These are phyloP conservation scores for Colletotrichum graminicola DNA, from an alignment of 2,329 filamentous ascomycete genomes.

Conservation along the genomic window DNA sequence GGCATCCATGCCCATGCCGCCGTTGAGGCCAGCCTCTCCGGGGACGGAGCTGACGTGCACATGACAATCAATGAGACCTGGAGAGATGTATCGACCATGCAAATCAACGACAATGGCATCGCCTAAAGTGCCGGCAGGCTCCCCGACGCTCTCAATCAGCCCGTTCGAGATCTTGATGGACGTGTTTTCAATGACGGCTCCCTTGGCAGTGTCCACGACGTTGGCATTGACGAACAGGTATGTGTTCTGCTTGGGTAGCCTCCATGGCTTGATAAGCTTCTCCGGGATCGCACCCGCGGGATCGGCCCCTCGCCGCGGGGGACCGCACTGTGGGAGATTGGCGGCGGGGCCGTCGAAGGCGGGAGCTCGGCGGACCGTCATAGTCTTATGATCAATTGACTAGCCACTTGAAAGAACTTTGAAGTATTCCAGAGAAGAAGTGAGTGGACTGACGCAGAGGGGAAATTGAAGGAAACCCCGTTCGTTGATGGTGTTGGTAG, in stretches of 20 bases:
- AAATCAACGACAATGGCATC: slow-evolving; percentile 44
- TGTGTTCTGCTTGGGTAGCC: slow-evolving; percentile 47
- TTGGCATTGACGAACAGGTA: slow-evolving; percentile 59
- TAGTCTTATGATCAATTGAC: neutral
- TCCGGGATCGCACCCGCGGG: slow-evolving; percentile 30
- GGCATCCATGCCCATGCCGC: slow-evolving; percentile 48
- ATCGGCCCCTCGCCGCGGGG: neutral
- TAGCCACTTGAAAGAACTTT: neutral
- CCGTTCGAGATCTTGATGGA: slow-evolving; percentile 53
- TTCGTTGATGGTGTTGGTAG: neutral
- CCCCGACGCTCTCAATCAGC: slow-evolving; percentile 48
- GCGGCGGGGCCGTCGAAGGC: neutral
- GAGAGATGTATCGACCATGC: slow-evolving; percentile 49
- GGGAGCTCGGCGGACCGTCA: slow-evolving; percentile 34
- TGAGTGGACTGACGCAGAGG: too few species aligned
- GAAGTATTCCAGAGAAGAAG: too few species aligned
- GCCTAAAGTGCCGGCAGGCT: neutral
- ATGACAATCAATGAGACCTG: slow-evolving; percentile 52
- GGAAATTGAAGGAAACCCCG: neutral
- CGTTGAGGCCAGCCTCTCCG: slow-evolving; percentile 46
- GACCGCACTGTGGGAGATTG: neutral
- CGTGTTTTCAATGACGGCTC: slow-evolving; percentile 47
- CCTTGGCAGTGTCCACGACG: slow-evolving; percentile 55
- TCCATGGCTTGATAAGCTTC: slow-evolving; percentile 52
- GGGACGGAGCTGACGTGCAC: slow-evolving; percentile 50